Evolutionary conservation across 192 early-diverging fungal genomes (phyloP), one percentile per base, ranked within the genome.

Genomic region (Linderina pennispora): DNA sequence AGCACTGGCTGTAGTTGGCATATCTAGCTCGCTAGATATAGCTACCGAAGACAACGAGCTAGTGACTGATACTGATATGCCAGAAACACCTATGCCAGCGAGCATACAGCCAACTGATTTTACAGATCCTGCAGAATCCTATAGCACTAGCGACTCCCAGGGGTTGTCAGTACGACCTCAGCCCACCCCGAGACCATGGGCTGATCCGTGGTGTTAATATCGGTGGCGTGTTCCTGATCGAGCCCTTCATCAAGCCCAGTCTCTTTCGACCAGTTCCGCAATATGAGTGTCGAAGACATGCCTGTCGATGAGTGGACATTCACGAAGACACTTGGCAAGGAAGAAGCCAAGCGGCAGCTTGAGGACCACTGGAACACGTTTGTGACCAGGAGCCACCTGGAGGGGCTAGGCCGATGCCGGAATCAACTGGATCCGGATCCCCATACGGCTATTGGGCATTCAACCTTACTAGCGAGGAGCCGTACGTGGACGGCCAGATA

Each of bases 371-470:
- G 76, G 76, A 65, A 76, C 33, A 68, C 63, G 7, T 80, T 77
- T 65, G 66, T 80, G 14, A 77, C 75, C 15, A 64, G 61, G 25
- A 51, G 59, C 5, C 65, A 80, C 48, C 52, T 80, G 16, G 54
- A 67, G 21, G 16, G 21, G 15, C 36, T 80, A 36, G 74, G n/a
- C 74, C 0, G 50, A 58, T n/a, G 55, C 53, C 21, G 65, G 69
- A 1, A 62, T 74, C 10, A 80, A 78, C 51, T 74, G 71, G 58
- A 60, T 80, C 10, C 67, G 79, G 2, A 80, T 80, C 15, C 76
- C 79, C 4, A 71, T 80, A 6, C n/a, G 79, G 79, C 14, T 77
- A 78, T 50, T 80, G 79, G 79, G 74, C 74, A 13, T 74, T 80
- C 43, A 78, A 76, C 36, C 43, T 71, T 17, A 67, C 74, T 4